Conservation (phyloP, 345 rosid species). For the Cardamine chenopodiifolia region DNA sequence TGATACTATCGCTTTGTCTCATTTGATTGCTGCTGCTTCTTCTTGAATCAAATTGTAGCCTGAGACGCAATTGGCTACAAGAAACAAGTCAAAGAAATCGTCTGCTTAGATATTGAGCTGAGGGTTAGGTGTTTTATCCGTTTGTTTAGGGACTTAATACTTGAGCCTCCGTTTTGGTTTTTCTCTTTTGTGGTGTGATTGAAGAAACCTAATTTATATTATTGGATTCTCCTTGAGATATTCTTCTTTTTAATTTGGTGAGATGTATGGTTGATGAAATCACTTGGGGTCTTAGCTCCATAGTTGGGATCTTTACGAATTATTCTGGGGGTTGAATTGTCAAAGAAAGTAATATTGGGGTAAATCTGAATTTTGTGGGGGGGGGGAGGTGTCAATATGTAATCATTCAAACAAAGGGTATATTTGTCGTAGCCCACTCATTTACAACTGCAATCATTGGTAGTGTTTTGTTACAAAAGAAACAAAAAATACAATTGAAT, state of each 20-base stretch:
- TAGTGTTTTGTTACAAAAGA: background rate
- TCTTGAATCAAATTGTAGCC: slow-evolving; percentile 13
- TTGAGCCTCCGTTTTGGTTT: no score
- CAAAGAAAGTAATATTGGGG: background rate
- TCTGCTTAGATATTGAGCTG: background rate
- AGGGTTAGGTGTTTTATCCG: background rate
- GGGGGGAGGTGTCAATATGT: slow-evolving; percentile 4
- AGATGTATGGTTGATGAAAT: background rate
- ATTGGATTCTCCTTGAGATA: background rate
- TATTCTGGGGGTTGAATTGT: background rate
- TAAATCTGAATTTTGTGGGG: background rate
- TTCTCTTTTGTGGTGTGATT: background rate
- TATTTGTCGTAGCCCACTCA: slow-evolving; percentile 37
- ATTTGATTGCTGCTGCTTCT: background rate
- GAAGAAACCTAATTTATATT: background rate
- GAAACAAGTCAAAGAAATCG: no score
- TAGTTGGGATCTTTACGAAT: background rate
- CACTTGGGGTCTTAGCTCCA: background rate
- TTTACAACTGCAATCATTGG: slow-evolving; percentile 42
- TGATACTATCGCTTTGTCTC: background rate
- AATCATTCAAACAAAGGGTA: slow-evolving; percentile 27
- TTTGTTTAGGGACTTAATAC: no score
- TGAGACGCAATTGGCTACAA: background rate
- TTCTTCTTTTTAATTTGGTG: background rate
- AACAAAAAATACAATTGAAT: background rate